These are phyloP conservation scores for Aciculoconidium aculeatum DNA, from an alignment of 805 yeast species.

Conservation along the genomic window DNA sequence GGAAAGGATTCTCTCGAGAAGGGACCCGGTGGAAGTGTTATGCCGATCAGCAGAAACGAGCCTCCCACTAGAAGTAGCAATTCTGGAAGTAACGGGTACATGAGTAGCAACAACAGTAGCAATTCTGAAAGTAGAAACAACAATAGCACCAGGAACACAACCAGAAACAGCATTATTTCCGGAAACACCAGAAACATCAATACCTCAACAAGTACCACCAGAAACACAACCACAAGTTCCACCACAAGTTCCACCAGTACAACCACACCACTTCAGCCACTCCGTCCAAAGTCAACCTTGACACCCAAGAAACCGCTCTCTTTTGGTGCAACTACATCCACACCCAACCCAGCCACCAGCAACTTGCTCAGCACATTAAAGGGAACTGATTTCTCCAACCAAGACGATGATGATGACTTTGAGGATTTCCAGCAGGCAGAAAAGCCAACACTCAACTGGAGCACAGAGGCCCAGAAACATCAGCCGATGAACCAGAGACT, in stretches of 20 bases:
- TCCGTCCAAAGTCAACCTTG: conserved; percentile 2
- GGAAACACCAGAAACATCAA: conserved; percentile 2
- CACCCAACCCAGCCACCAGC: conserved; percentile 10
- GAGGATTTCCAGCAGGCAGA: conserved; percentile 21
- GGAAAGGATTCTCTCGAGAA: conserved; percentile 17
- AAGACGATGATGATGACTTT: conserved; percentile 21
- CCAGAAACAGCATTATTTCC: conserved; percentile 1
- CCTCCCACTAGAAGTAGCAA: no score
- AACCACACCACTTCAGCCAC: conserved; percentile 1
- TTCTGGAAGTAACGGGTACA: no score
- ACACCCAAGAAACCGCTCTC: conserved; percentile 7
- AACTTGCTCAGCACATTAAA: conserved; percentile 21
- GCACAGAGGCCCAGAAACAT: conserved; percentile 6
- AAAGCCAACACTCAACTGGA: conserved; percentile 12
- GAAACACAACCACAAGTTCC: conserved; percentile 2
- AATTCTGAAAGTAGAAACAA: no score
- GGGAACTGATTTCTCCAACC: conserved; percentile 13
- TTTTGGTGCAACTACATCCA: conserved; percentile 22
- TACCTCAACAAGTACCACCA: conserved; percentile 1
- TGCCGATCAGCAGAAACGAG: conserved; percentile 1
- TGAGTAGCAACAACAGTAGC: no score
- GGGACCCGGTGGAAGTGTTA: conserved; percentile 14
- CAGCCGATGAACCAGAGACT: conserved; percentile 6
- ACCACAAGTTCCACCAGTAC: not conserved
- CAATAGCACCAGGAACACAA: not conserved